These are phyloP conservation scores for Cubamyces lactineus DNA, from an alignment of 768 basidiomycete genomes.

Conservation along the genomic window DNA sequence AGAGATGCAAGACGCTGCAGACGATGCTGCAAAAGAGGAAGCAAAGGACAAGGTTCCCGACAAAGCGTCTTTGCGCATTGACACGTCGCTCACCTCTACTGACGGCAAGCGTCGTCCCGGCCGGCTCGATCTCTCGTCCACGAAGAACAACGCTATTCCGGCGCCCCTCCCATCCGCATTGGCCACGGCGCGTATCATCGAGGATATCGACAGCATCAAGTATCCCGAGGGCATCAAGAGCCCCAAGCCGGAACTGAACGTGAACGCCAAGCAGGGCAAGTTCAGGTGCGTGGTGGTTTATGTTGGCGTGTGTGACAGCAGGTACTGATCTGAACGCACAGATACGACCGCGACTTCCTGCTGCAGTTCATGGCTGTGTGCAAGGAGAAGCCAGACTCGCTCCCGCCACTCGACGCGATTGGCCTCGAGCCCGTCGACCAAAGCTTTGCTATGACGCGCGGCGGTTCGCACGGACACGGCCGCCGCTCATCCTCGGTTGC, in stretches of 20 bases:
- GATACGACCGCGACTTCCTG: slow-evolving; percentile 97
- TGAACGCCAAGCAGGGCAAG: slow-evolving; percentile 82
- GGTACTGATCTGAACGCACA: slow-evolving; percentile 34
- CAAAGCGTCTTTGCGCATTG: slow-evolving; percentile 67
- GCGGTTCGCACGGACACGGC: slow-evolving; percentile 52
- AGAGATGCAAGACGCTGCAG: slow-evolving; percentile 28
- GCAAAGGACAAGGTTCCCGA: slow-evolving; percentile 46
- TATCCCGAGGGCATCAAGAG: slow-evolving; percentile 87
- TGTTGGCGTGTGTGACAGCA: neutral
- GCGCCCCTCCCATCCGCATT: slow-evolving; percentile 65
- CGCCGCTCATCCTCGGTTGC: slow-evolving; percentile 55
- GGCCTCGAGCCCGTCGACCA: slow-evolving; percentile 83
- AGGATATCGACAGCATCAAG: slow-evolving; percentile 72
- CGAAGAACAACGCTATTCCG: slow-evolving; percentile 47
- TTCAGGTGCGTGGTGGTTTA: slow-evolving; percentile 62
- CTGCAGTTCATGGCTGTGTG: slow-evolving; percentile 95
- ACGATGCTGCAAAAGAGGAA: slow-evolving; percentile 37
- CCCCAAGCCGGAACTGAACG: slow-evolving; percentile 84
- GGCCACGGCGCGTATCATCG: slow-evolving; percentile 82
- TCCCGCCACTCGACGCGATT: slow-evolving; percentile 88
- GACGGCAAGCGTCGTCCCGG: slow-evolving; percentile 65
- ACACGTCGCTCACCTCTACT: slow-evolving; percentile 52
- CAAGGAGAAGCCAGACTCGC: slow-evolving; percentile 90
- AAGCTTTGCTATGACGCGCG: slow-evolving; percentile 55
- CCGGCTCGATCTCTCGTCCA: slow-evolving; percentile 67